Conservation (phyloP, 2,329 filamentous ascomycete species). For the Aureobasidium melanogenum region DNA sequence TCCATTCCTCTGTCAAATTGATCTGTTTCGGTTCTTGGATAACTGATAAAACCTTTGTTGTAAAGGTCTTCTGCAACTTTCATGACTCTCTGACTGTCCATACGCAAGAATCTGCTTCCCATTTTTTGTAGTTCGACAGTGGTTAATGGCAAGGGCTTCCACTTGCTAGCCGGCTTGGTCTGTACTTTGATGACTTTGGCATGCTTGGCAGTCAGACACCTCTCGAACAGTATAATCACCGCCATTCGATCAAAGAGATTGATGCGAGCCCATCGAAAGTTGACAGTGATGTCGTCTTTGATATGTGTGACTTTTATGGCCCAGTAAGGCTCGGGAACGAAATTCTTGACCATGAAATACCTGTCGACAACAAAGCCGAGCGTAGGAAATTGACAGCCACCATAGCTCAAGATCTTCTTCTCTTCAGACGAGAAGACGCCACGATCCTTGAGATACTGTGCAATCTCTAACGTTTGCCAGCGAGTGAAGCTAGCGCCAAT, state of each 20-base stretch:
- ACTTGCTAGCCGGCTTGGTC: conserved; percentile 87
- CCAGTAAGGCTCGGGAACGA: conserved; percentile 90
- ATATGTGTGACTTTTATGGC: conserved; percentile 74
- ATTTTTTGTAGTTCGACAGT: conserved; percentile 96
- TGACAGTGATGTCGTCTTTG: conserved; percentile 68
- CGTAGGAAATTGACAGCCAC: conserved; percentile 91
- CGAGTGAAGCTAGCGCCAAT: conserved; percentile 91
- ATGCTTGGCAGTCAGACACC: conserved; percentile 65
- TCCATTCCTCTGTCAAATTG: conserved; percentile 89
- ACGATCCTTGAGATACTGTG: background rate
- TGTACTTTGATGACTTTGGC: conserved; percentile 78
- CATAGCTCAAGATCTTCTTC: conserved; percentile 29
- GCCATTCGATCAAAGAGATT: conserved; percentile 82
- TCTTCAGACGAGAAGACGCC: conserved; percentile 40
- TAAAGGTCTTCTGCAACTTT: conserved; percentile 76
- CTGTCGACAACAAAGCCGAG: conserved; percentile 94
- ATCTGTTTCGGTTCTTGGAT: conserved; percentile 94
- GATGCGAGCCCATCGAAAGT: conserved; percentile 73
- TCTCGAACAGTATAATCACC: conserved; percentile 74
- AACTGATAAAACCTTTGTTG: conserved; percentile 92
- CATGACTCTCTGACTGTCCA: conserved; percentile 90
- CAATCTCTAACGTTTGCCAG: conserved; percentile 57
- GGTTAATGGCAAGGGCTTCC: conserved; percentile 85
- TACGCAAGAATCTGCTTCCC: conserved; percentile 77
- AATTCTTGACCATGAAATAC: conserved; percentile 89